Percentiles rank a stretch among this genome's conserved stretches.
phyloP scores from a whole-genome alignment of 2,329 filamentous ascomycete genomes.

The Xylariaceae sp. region DNA sequence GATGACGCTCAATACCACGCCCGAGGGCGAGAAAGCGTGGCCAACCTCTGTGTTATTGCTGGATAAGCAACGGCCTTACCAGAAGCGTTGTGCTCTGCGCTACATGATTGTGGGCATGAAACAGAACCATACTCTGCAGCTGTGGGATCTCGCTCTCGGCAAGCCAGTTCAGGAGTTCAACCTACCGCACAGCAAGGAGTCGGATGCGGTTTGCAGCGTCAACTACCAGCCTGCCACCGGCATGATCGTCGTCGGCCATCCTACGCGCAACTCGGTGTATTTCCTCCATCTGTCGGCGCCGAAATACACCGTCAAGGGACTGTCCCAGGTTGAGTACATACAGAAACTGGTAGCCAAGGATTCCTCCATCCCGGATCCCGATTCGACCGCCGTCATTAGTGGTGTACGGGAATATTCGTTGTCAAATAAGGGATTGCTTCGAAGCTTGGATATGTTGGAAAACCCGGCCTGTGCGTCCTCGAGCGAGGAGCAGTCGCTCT shows the following conservation, averaged over 20 bases:
- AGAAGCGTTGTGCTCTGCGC: slow-evolving; percentile 80
- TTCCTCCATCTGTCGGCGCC: slow-evolving; percentile 94
- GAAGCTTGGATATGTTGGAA: slow-evolving; percentile 84
- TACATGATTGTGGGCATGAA: slow-evolving; percentile 98
- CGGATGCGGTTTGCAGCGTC: slow-evolving; percentile 95
- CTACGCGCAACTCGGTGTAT: slow-evolving; percentile 94
- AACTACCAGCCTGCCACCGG: slow-evolving; percentile 88
- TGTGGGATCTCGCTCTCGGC: slow-evolving; percentile 93
- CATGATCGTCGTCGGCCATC: slow-evolving; percentile 91
- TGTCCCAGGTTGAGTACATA: slow-evolving; percentile 86
- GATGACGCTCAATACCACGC: slow-evolving; percentile 79
- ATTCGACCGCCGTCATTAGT: slow-evolving; percentile 95
- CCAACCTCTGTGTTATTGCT: slow-evolving; percentile 93
- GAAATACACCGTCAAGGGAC: slow-evolving; percentile 75
- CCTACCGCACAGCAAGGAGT: slow-evolving; percentile 91
- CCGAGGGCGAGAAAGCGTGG: slow-evolving; percentile 88
- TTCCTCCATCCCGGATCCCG: slow-evolving; percentile 69
- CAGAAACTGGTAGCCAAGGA: slow-evolving; percentile 70
- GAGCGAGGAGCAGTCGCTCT: slow-evolving; percentile 67
- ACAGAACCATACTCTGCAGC: slow-evolving; percentile 96
- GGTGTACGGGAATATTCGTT: slow-evolving; percentile 95
- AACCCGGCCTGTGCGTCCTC: slow-evolving; percentile 59
- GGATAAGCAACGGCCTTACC: slow-evolving; percentile 91
- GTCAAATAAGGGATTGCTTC: slow-evolving; percentile 74
- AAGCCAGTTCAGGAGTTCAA: slow-evolving; percentile 97